Evolutionary conservation across 2,329 filamentous ascomycete genomes (phyloP), one percentile per base, ranked within the genome.

Genomic region (Aspergillus sp.): DNA sequence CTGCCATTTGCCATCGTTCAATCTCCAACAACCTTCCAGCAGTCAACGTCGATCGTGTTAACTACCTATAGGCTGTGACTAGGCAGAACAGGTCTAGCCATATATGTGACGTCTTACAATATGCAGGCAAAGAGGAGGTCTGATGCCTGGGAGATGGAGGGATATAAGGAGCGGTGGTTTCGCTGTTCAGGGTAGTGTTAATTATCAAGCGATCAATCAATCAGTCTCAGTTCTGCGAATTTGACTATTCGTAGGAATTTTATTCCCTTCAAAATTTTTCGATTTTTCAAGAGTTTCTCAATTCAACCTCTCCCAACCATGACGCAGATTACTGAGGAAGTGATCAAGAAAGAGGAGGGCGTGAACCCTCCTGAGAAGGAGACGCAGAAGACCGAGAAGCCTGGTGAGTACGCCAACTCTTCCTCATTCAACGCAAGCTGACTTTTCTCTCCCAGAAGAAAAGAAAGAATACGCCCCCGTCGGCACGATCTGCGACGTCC

Each of bases 401-500:
- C 36, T 7, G 36, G 36, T 42, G 16, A 42, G 36, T 42, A 42
- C 14, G 7, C 6, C 36, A 6, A 6, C 14, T 1, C 5, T 3
- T 42, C 36, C 16, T n/a, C 12, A 42, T 4, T n/a, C 14, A n/a
- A 42, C n/a, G 4, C 36, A 42, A 16, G 1, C 36, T 42, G n/a
- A 42, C 36, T 1, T 42, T 14, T 7, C 3, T 2, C 11, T 6
- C 12, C 9, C 18, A 47, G 20, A 47, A 47, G 45, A 47, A 11
- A 14, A 47, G 18, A 42, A 16, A 2, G 1, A 51, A 0, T 68
- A 68, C 20, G 67, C 63, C 14, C 59, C 64, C 2, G 52, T 51
- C 2, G 73, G 73, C 7, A 72, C 73, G 54, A 65, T 76, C 52
- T 73, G 72, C 47, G 77, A 77, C 9, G 67, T 77, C 22, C 81